phyloP scores from a whole-genome alignment of 2,329 filamentous ascomycete species.

The Sphaerulina populicola region DNA sequence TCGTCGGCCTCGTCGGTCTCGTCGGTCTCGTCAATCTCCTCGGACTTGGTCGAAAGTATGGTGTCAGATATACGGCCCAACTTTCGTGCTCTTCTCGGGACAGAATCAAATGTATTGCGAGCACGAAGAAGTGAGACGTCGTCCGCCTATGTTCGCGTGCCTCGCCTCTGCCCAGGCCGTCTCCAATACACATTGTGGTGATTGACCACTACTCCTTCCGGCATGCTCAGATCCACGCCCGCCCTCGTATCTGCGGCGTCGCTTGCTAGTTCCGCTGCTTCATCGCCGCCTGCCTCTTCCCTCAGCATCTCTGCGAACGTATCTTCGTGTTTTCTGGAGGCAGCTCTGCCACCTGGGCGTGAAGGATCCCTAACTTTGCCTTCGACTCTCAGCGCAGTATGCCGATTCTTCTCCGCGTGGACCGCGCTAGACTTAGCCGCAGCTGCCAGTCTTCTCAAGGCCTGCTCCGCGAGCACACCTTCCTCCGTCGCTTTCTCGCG shows the following conservation, averaged over 20 bases:
- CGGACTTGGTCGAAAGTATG: too few species aligned
- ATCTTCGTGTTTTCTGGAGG: slow-evolving; percentile 38
- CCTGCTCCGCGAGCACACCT: slow-evolving; percentile 57
- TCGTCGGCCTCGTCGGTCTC: too few species aligned
- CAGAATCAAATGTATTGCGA: neutral
- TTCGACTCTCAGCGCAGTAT: slow-evolving; percentile 26
- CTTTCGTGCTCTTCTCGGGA: neutral
- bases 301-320: slow-evolving; percentile 45
- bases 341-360: slow-evolving; percentile 24
- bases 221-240: slow-evolving; percentile 27
- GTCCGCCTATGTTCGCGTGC: slow-evolving; percentile 11
- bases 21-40: too few species aligned
- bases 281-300: slow-evolving; percentile 35
- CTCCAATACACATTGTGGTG: slow-evolving; percentile 54
- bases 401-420: slow-evolving; percentile 37
- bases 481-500: slow-evolving; percentile 56
- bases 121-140: neutral
- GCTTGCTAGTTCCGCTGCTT: slow-evolving; percentile 31
- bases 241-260: slow-evolving; percentile 23
- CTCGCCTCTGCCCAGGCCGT: slow-evolving; percentile 26
- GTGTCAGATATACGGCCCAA: neutral
- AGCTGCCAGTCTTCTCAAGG: slow-evolving; percentile 51
- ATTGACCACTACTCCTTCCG: slow-evolving; percentile 46
- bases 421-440: slow-evolving; percentile 44
- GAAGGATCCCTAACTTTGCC: slow-evolving; percentile 21